Percentiles rank a stretch among this genome's conserved stretches.
Conservation (phyloP, 106 monocot species). For the Ottelia alismoides region DNA sequence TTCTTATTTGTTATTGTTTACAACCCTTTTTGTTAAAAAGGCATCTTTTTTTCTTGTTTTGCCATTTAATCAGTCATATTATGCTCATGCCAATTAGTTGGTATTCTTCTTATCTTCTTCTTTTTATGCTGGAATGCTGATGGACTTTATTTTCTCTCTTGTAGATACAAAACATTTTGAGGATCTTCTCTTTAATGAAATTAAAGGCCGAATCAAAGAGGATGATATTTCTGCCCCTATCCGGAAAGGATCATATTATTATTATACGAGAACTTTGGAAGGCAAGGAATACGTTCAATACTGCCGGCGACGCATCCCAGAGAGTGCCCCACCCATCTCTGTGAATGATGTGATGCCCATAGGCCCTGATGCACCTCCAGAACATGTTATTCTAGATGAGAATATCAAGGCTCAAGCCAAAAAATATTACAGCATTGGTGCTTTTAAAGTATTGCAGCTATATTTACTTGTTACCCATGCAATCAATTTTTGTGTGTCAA, state of each 20-base stretch:
- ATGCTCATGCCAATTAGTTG: no score
- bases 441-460: conserved; percentile 70
- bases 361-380: conserved; percentile 59
- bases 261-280: conserved; percentile 62
- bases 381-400: conserved; percentile 95
- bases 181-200: conserved; percentile 66
- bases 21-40: no score
- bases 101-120: no score
- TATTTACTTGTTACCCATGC: no score
- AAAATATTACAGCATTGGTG: conserved; percentile 66
- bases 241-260: conserved; percentile 73
- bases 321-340: conserved; percentile 23
- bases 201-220: conserved; percentile 92
- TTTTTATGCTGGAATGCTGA: no score
- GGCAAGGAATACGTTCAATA: conserved; percentile 96
- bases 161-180: conserved; percentile 68
- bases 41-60: no score
- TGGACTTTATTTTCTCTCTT: no score
- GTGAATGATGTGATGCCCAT: conserved; percentile 76
- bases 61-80: no score
- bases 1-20: no score
- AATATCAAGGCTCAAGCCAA: conserved; percentile 76
- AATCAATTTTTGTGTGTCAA: no score
- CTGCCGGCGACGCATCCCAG: conserved; percentile 53
- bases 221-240: conserved; percentile 75